Evolutionary conservation across 495 filamentous ascomycete genomes (phyloP), one percentile per base, ranked within the genome.

Genomic region (Aspergillus egyptiacus): DNA sequence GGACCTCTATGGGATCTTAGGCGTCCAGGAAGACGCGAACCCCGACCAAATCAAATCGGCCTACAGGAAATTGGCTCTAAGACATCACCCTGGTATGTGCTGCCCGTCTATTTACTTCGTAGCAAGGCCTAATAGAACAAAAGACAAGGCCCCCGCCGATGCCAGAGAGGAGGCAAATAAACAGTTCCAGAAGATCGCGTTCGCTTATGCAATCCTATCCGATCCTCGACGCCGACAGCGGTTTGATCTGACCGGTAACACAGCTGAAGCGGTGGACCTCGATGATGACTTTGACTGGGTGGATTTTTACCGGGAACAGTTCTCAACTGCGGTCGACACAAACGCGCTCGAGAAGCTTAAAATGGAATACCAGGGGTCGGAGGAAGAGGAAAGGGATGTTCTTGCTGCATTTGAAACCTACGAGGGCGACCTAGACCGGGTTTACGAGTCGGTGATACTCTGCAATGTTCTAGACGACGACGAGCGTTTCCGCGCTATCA

Each of bases 131-230:
- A 44, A 44, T 19, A 15, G 30, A 10, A 40, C 14, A 35, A 40
- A 43, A 85, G 91, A 95, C 73, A 95, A 96, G 63, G 85, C 81
- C 13, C 41, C 77, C 34, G 69, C 76, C 1, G 73, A 79, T 27
- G 64, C 79, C 27, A 86, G 84, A 58, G 74, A 79, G 7, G 68
- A 75, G 43, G 91, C 94, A 6, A 81, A 93, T 53, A 62, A 70
- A 40, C 82, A 77, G 28, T 98, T 98, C 73, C 93, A 97, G 62
- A 71, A 82, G 43, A 82, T 97, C 56, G 93, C 91, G 8, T 91
- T 96, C 53, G 91, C 94, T 34, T 95, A 97, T 59, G 89, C 87
- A 14, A 83, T 98, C 37, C 81, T 98, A 36, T 96, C 88, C 20
- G 87, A 95, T 49, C 69, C 80, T 8, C 69, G 73, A 3, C 80